phyloP scores from a whole-genome alignment of 371 early-diverging fungal genomes.

The Mucor mucedo region DNA sequence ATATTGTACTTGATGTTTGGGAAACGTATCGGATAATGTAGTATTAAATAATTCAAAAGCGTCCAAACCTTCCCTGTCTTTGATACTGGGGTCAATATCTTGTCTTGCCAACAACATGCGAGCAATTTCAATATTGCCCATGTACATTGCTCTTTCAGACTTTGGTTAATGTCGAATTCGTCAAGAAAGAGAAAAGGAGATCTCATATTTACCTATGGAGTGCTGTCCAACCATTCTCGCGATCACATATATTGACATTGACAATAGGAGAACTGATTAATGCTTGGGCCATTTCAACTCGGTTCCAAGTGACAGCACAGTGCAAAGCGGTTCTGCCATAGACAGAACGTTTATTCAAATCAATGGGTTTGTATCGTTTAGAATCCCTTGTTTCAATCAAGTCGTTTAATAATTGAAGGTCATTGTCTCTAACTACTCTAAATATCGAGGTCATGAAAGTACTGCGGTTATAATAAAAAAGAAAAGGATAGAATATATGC shows the following conservation, averaged over 20 bases:
- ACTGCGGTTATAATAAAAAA: too few relatives aligned
- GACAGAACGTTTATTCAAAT: slow-evolving; percentile 53
- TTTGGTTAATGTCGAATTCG: too few relatives aligned
- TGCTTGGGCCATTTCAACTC: slow-evolving; percentile 42
- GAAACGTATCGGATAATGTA: slow-evolving; percentile 21
- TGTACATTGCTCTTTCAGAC: slow-evolving; percentile 57
- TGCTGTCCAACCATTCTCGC: slow-evolving; percentile 76
- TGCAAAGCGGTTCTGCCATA: slow-evolving; percentile 57
- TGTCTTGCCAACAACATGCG: slow-evolving; percentile 54
- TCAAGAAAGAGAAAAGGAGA: too few relatives aligned
- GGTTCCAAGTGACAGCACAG: slow-evolving; percentile 51
- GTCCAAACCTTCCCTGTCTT: slow-evolving; percentile 43
- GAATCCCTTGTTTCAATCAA: slow-evolving; percentile 27
- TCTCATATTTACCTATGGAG: slow-evolving; percentile 57
- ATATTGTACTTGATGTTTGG: slow-evolving; percentile 5
- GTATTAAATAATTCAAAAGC: slow-evolving; percentile 38
- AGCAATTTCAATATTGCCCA: slow-evolving; percentile 69
- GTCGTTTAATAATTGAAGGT: slow-evolving; percentile 45
- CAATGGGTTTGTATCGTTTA: slow-evolving; percentile 31
- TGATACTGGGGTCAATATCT: slow-evolving; percentile 60
- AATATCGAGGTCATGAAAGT: slow-evolving; percentile 48
- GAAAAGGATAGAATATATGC: too few relatives aligned
- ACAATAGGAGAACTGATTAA: slow-evolving; percentile 56
- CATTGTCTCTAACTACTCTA: slow-evolving; percentile 50
- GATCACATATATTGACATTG: slow-evolving; percentile 67